These are phyloP conservation scores for Trametes meyenii DNA, from an alignment of 768 basidiomycete species.

Conservation along the genomic window DNA sequence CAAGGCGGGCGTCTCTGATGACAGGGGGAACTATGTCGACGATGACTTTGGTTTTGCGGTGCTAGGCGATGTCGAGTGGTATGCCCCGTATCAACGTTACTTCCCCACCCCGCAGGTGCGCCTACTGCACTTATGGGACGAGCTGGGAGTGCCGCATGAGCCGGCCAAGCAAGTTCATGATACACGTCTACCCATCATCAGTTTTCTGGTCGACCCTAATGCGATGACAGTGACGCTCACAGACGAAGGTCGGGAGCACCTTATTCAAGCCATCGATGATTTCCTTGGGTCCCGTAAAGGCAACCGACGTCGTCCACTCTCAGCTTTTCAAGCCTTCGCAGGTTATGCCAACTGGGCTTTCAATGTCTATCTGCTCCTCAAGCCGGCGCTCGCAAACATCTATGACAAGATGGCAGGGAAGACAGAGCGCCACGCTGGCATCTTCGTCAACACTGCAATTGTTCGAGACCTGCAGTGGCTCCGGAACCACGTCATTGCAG, in stretches of 20 bases:
- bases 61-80: slow-evolving; percentile 28
- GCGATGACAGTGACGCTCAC: slow-evolving; percentile 35
- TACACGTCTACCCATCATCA: slow-evolving; percentile 38
- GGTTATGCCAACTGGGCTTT: slow-evolving; percentile 46
- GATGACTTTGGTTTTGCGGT: slow-evolving; percentile 35
- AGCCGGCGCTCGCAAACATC: slow-evolving; percentile 30
- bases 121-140: slow-evolving; percentile 45
- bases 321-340: slow-evolving; percentile 36
- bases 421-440: neutral
- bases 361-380: slow-evolving; percentile 39
- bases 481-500: neutral
- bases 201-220: slow-evolving; percentile 41
- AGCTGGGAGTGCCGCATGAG: slow-evolving; percentile 43
- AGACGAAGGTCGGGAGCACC: neutral
- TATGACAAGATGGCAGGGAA: slow-evolving; percentile 39
- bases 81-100: slow-evolving; percentile 33
- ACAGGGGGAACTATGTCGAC: slow-evolving; percentile 36
- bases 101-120: slow-evolving; percentile 37
- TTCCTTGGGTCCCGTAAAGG: neutral
- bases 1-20: slow-evolving; percentile 17
- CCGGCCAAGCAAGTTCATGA: slow-evolving; percentile 44
- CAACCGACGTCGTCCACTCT: slow-evolving; percentile 10
- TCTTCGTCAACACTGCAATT: slow-evolving; percentile 37
- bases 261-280: neutral
- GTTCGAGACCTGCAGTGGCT: slow-evolving; percentile 39